A percentile compares a stretch with the other conserved stretches of the same genome.
phyloP scores from a whole-genome alignment of 257 asterid genomes.

The Avicennia marina region DNA sequence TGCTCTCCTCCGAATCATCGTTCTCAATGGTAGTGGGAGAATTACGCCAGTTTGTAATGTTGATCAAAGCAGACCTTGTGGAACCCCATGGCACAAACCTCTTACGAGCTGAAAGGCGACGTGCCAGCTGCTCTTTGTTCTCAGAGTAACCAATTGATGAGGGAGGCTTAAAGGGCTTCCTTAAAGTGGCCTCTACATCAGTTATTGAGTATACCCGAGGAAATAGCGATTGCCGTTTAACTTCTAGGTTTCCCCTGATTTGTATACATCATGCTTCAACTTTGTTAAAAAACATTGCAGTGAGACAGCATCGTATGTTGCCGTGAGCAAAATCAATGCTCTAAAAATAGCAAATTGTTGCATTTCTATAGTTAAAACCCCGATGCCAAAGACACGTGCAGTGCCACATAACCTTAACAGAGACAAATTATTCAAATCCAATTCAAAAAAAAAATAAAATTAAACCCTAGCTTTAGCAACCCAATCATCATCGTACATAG shows the following conservation, averaged over 20 bases:
- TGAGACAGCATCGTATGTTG: not conserved
- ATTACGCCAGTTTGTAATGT: slow-evolving; percentile 54
- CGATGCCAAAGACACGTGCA: not conserved
- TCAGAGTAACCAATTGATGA: slow-evolving; percentile 65
- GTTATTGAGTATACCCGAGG: slow-evolving; percentile 82
- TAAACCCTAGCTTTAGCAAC: slow-evolving; percentile 25
- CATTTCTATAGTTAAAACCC: not conserved
- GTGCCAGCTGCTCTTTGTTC: slow-evolving; percentile 57
- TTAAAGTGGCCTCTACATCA: slow-evolving; percentile 52
- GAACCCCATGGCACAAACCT: slow-evolving; percentile 98
- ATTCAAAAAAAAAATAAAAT: slow-evolving; percentile 17
- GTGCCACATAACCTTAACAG: not conserved
- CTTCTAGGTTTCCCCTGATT: slow-evolving; percentile 78
- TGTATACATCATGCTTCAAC: slow-evolving; percentile 12
- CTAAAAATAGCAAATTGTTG: slow-evolving; percentile 1
- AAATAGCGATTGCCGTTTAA: slow-evolving; percentile 76
- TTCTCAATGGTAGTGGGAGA: slow-evolving; percentile 35
- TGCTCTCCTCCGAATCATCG: slow-evolving; percentile 43
- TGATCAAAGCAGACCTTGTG: slow-evolving; percentile 53
- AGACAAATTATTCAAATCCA: not conserved
- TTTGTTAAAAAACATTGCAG: not conserved
- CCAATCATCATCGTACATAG: slow-evolving; percentile 6
- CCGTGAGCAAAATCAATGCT: not conserved
- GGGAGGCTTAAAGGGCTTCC: slow-evolving; percentile 94
- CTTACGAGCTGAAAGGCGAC: slow-evolving; percentile 87